Evolutionary conservation across 805 yeast genomes (phyloP), one percentile per base, ranked within the genome.

Genomic region (Ogataea neopini): DNA sequence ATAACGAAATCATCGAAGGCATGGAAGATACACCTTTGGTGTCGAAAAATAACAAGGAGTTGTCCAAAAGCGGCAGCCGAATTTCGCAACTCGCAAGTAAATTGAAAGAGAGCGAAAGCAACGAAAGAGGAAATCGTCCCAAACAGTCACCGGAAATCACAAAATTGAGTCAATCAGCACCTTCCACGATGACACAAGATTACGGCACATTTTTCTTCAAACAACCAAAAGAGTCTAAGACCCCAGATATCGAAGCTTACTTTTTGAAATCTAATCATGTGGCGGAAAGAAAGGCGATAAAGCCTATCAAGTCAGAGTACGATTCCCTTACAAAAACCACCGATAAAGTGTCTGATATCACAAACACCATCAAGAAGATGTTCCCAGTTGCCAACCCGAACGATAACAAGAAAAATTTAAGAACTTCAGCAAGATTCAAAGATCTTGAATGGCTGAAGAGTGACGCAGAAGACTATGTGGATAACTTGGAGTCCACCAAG

Each of bases 371-470:
- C 26, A 48, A 48, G 36, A 51, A 22, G 23, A 48, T 55, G 49
- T 47, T 48, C 36, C 52, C 51, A 5, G n/a, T 44, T 14, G 34
- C 47, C 8, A 34, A 33, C 13, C 25, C 22, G 22, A 32, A 9
- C 41, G 41, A 23, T 15, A 50, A 19, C 25, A 41, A 32, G 23
- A 41, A 34, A n/a, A 7, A 18, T 28, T 48, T 52, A 13, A 49
- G 62, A 39, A 53, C 62, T 6, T 52, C 61, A 3, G 52, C 51
- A 6, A 48, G 65, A 42, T 62, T 64, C 49, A 51, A 59, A 35
- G 64, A 64, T 44, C 46, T 64, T 17, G 62, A 63, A 44, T 64
- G 68, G 69, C 43, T 61, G 13, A 58, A 57, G 41, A 60, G 60
- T 44, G 70, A 64, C 25, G 50, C 49, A 1, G 66, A 58, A 18